Evolutionary conservation across 2,329 filamentous ascomycete species (phyloP), one percentile per base, ranked within the genome.

Genomic region (Neocatenulostroma microsporum): DNA sequence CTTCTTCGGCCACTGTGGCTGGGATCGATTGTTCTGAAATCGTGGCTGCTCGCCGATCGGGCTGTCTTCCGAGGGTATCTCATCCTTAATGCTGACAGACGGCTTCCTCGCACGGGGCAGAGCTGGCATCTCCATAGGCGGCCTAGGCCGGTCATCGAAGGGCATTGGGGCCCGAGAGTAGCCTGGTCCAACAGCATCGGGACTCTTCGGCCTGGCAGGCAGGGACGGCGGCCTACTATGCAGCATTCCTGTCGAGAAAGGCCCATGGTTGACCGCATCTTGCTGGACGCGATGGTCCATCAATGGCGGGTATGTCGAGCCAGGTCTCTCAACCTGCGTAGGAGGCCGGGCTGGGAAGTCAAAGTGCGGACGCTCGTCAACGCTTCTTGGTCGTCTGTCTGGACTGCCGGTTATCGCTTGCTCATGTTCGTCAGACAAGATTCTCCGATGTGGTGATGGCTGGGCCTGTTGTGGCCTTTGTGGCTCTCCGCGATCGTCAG

Each of bases 71-170:
- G 33, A 27, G 4, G 5, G 33, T 8, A 8, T 10, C 25, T 36
- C 34, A 9, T 29, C 24, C 34, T 36, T 36, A 25, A 36, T 15
- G 17, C 34, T 36, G 13, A 36, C 23, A 3, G 34, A 36, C 4
- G 34, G 9, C 7, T 26, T 10, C n/a, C 34, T 13, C 13, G 34
- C 28, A 11, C 25, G 23, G 5, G 13, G n/a, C n/a, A n/a, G n/a
- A n/a, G n/a, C n/a, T n/a, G n/a, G n/a, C n/a, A n/a, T n/a, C n/a
- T n/a, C n/a, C n/a, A n/a, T n/a, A n/a, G n/a, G n/a, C n/a, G n/a
- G n/a, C n/a, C n/a, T n/a, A n/a, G n/a, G n/a, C n/a, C n/a, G n/a
- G n/a, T n/a, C n/a, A n/a, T n/a, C n/a, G n/a, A n/a, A n/a, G n/a
- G n/a, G n/a, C n/a, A n/a, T n/a, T n/a, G n/a, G n/a, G n/a, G n/a